A percentile compares a stretch with the other conserved stretches of the same genome.
Evolutionary conservation across 306 rosid genomes (phyloP).

Genomic region (Calophaca sinica): DNA sequence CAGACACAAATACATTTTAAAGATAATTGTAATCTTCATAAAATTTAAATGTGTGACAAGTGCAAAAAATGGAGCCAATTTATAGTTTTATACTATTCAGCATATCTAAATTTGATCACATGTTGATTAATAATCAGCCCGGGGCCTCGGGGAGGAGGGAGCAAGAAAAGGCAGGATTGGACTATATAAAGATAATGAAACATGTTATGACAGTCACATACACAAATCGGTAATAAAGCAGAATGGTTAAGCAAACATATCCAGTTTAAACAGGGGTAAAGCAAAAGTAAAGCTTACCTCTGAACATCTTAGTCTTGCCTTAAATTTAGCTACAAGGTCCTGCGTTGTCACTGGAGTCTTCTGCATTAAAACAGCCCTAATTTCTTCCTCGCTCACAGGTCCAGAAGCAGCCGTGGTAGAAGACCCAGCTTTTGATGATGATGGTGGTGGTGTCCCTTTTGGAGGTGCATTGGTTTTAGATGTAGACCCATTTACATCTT

Average conservation of each 20-base stretch:
- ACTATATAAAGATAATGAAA: background rate
- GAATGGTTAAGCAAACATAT: constrained; percentile 32
- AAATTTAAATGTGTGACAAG: background rate
- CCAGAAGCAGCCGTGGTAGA: constrained; percentile 68
- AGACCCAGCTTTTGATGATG: constrained; percentile 58
- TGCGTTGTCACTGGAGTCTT: constrained; percentile 87
- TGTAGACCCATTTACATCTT: constrained; percentile 61
- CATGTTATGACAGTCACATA: background rate
- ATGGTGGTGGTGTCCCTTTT: constrained; percentile 59
- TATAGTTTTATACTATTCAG: constrained; percentile 1
- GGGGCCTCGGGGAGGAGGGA: constrained; percentile 11
- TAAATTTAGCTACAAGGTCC: constrained; percentile 91
- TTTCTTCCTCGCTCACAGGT: constrained; percentile 92
- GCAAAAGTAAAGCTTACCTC: constrained; percentile 64
- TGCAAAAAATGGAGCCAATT: constrained; percentile 12
- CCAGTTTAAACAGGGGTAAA: constrained; percentile 28
- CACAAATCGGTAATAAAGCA: background rate
- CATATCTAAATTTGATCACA: constrained; percentile 25
- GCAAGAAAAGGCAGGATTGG: constrained; percentile 20
- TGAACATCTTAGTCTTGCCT: constrained; percentile 69
- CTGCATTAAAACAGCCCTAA: constrained; percentile 82
- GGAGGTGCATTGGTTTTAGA: constrained; percentile 63
- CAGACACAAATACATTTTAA: background rate
- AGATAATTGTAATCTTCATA: background rate
- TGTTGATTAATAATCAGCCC: constrained; percentile 17